phyloP scores from a whole-genome alignment of 495 filamentous ascomycete genomes.

The Xylaria bambusicola region DNA sequence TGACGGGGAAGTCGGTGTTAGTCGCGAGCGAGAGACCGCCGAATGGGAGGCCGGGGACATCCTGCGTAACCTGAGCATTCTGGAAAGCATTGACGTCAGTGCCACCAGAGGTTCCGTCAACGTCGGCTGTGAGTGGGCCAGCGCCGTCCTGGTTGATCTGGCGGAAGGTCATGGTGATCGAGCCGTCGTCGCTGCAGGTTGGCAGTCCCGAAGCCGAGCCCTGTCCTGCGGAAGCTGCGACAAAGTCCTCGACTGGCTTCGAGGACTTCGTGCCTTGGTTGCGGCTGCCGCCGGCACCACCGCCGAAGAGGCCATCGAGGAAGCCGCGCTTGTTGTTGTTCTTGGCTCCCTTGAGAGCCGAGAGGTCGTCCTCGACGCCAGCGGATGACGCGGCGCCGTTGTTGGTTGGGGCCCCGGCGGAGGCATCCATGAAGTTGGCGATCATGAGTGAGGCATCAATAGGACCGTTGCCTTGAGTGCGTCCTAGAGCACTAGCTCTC shows the following conservation, averaged over 20 bases:
- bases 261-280: constrained; percentile 39
- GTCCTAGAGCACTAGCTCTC: constrained; percentile 56
- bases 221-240: constrained; percentile 44
- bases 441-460: constrained; percentile 51
- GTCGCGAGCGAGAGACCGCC: constrained; percentile 51
- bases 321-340: constrained; percentile 17
- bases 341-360: constrained; percentile 13
- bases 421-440: constrained; percentile 43
- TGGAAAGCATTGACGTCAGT: constrained; percentile 55
- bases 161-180: constrained; percentile 55
- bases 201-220: constrained; percentile 51
- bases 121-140: constrained; percentile 47
- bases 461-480: constrained; percentile 57
- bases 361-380: constrained; percentile 39
- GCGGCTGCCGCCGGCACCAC: constrained; percentile 18
- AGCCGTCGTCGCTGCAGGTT: constrained; percentile 55
- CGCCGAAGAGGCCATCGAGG: constrained; percentile 21
- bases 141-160: constrained; percentile 58
- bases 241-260: constrained; percentile 41
- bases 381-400: constrained; percentile 33
- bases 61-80: constrained; percentile 55
- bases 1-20: constrained; percentile 57
- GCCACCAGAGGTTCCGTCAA: constrained; percentile 59
- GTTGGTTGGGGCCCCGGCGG: constrained; percentile 35
- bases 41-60: constrained; percentile 57